Evolutionary conservation across 495 filamentous ascomycete species (phyloP).

Genomic region (Corynascus novoguineensis): DNA sequence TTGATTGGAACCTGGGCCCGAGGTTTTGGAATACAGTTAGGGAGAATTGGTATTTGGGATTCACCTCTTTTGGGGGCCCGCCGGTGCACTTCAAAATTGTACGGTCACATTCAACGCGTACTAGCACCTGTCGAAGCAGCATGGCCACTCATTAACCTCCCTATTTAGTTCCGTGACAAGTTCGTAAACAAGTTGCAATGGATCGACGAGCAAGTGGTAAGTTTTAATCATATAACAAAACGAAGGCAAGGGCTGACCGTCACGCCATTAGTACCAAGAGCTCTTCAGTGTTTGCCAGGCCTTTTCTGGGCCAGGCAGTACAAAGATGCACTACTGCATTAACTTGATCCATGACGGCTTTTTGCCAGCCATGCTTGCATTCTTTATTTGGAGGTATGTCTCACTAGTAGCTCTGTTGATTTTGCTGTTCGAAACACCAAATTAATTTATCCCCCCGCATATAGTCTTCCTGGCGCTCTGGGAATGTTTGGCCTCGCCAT

Average conservation of each 20-base stretch:
- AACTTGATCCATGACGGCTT: conserved; percentile 62
- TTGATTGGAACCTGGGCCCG: not conserved
- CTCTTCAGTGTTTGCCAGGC: conserved; percentile 74
- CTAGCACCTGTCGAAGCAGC: too few species aligned
- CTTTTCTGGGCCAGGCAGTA: conserved; percentile 68
- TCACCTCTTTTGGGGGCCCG: conserved; percentile 61
- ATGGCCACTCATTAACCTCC: too few species aligned
- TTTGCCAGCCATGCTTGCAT: conserved; percentile 55
- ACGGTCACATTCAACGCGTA: too few species aligned
- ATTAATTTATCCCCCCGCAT: too few species aligned
- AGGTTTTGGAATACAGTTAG: conserved; percentile 32
- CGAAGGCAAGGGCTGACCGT: conserved; percentile 43
- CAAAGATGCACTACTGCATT: conserved; percentile 76
- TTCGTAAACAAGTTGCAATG: conserved; percentile 64
- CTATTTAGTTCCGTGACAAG: conserved; percentile 47
- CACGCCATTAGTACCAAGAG: conserved; percentile 59
- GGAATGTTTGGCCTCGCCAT: conserved; percentile 70
- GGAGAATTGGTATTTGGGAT: conserved; percentile 54
- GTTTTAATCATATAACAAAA: not conserved
- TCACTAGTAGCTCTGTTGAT: too few species aligned
- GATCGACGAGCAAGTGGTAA: conserved; percentile 63
- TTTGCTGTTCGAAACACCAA: too few species aligned
- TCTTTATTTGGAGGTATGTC: conserved; percentile 54
- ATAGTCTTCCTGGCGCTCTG: conserved; percentile 64
- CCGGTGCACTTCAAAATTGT: conserved; percentile 58